These are phyloP conservation scores for Houttuynia cordata DNA, from an alignment of 164 flowering plant genomes.

Conservation along the genomic window DNA sequence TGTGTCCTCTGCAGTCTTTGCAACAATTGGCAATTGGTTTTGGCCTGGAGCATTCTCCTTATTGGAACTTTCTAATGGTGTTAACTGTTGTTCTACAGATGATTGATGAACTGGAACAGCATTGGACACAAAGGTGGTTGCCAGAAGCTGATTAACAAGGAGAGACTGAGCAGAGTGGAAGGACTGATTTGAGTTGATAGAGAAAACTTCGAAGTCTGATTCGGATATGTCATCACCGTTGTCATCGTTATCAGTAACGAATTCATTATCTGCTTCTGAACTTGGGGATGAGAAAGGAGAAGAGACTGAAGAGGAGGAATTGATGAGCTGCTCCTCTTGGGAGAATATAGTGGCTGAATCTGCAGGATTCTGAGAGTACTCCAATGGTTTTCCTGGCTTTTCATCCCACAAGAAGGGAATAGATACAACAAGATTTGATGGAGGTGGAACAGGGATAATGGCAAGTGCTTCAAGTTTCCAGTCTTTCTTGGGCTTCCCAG, in stretches of 20 bases:
- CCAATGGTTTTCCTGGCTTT: constrained; percentile 56
- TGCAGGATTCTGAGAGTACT: constrained; percentile 7
- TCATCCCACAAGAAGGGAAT: constrained; percentile 82
- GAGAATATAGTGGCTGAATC: not conserved
- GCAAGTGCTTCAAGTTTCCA: constrained; percentile 36
- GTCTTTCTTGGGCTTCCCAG: constrained; percentile 60
- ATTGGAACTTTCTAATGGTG: not conserved
- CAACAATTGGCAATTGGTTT: constrained; percentile 5
- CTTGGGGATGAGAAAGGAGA: not conserved
- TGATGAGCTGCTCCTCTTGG: not conserved
- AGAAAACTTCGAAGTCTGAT: constrained; percentile 25
- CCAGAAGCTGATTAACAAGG: constrained; percentile 5
- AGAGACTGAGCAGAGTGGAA: constrained; percentile 27
- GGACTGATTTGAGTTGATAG: constrained; percentile 19
- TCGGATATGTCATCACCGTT: constrained; percentile 10
- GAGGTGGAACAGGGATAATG: constrained; percentile 4
- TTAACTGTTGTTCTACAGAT: not conserved
- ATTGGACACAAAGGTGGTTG: constrained; percentile 4
- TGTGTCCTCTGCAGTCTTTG: constrained; percentile 21
- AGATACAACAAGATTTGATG: constrained; percentile 44
- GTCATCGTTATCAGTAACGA: not conserved
- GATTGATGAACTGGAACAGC: constrained; percentile 27
- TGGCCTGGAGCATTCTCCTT: not conserved
- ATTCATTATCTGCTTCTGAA: constrained; percentile 3
- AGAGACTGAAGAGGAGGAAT: not conserved